Evolutionary conservation across 148 eudicot genomes (phyloP).

Genomic region (Camellia japonica): DNA sequence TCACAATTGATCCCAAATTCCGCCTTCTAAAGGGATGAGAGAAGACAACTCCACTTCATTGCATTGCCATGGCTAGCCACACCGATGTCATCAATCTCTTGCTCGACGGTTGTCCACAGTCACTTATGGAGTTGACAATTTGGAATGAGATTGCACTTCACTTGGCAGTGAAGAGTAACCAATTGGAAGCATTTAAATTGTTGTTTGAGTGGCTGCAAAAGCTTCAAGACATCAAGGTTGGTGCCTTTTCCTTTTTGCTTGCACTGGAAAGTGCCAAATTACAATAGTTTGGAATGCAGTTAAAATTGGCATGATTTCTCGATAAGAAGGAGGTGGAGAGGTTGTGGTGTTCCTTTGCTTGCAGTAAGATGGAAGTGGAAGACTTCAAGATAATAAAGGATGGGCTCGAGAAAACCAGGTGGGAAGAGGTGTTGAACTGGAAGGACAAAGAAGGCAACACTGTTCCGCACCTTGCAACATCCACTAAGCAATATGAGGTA

Average conservation of each 20-base stretch:
- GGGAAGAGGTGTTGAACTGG: background rate
- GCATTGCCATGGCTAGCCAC: constrained; percentile 15
- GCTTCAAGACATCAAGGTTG: background rate
- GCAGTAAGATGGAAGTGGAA: background rate
- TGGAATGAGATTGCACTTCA: constrained; percentile 18
- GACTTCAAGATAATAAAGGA: background rate
- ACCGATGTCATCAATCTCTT: constrained; percentile 15
- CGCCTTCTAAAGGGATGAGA: constrained; percentile 1
- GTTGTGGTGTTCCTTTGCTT: background rate
- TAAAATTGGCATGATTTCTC: background rate
- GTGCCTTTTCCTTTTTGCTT: background rate
- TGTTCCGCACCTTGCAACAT: background rate
- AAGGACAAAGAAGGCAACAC: background rate
- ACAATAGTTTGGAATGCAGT: background rate
- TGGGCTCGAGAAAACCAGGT: background rate
- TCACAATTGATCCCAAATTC: background rate
- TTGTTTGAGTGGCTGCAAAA: constrained; percentile 14
- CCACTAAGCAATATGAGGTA: background rate
- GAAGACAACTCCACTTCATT: constrained; percentile 19
- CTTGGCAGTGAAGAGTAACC: constrained; percentile 19
- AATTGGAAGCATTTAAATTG: background rate
- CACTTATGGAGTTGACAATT: constrained; percentile 14
- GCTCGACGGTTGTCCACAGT: background rate
- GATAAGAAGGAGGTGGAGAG: background rate
- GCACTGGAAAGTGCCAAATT: background rate